Evolutionary conservation across 768 basidiomycete genomes (phyloP), one percentile per base, ranked within the genome.

Genomic region (Antrodiella citrinella): DNA sequence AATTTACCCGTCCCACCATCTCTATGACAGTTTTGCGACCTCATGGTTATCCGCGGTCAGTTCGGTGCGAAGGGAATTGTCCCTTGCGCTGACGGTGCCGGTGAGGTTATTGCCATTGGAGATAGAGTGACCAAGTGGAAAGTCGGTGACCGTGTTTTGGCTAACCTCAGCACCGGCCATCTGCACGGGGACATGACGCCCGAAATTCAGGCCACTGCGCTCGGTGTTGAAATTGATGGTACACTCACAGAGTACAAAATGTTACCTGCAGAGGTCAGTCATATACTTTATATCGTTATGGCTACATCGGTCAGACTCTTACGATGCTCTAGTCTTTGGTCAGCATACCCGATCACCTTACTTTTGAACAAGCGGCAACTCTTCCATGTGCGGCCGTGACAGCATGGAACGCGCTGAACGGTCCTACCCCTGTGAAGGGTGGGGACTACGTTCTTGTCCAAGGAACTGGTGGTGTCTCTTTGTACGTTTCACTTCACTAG

Each of bases 341-440:
- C n/a, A 7, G 21, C 9, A 43, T 43, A 5, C 41, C 41, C 10
- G 9, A 84, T 13, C 73, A 81, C 57, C 67, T 84, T 13, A 72
- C 72, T 1, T 80, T 75, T 51, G 76, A 78, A 52, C 76, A 86
- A 57, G 83, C 74, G 0, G 76, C 82, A 1, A 80, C 81, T 21
- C 64, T 85, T 4, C 76, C 80, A 69, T 79, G 76, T 50, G 79
- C 79, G 4, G 80, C 71, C 3, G 54, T 83, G 48, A 84, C 81
- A 0, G 78, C 82, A 0, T 84, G 81, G 63, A 80, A 75, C 51
- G 74, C 74, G 4, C 62, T 83, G 48, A 56, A 67, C 53, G 76
- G 78, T 1, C 68, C 69, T 1, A 61, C 64, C 5, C 71, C 74
- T 12, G 43, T 81, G 49, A 76, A 77, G 58, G 75, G 73, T 4